Evolutionary conservation across 1,284 basidiomycete species (phyloP), one percentile per base, ranked within the genome.

Genomic region (Pseudozyma thailandica): DNA sequence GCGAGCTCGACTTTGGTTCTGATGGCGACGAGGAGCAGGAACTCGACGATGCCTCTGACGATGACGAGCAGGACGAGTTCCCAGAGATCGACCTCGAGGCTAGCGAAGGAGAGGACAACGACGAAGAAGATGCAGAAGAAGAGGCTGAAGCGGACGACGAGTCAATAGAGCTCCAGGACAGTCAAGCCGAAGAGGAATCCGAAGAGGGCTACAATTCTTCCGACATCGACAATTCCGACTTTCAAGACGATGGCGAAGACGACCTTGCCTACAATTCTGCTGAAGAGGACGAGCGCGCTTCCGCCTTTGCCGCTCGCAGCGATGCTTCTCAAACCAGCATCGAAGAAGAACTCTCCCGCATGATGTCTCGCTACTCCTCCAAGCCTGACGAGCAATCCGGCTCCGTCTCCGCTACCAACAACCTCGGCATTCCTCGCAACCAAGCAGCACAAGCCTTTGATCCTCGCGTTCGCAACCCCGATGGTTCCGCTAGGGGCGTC

Each of bases 371-470:
- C 50, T 77, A 83, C 53, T 81, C 82, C 1, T 62, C 58, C 57
- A 85, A 85, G 62, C 84, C 84, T 8, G 68, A 77, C 59, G 84
- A 85, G 71, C 21, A 59, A 1, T 66, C 63, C 3, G 63, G 63
- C 52, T 58, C 59, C 15, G 79, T 75, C 18, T 69, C 57, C 21
- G 26, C 60, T 31, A 75, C 72, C 50, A 79, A 80, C 70, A 68
- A 75, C 28, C 65, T 83, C 50, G 84, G 82, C 28, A 76, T 80
- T 39, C 74, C 79, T 10, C 65, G 63, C n/a, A 45, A 63, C 8
- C 54, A 63, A 50, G 66, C 76, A 85, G 53, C 84, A 78, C 69
- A 84, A 85, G 72, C 90, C 73, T 90, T 91, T 30, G 88, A 87
- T 83, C 84, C 88, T 43, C 91, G 90, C 82, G 88, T 87, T 30